Percentiles rank a stretch among this genome's conserved stretches.
These are phyloP conservation scores for Abelmoschus esculentus DNA, from an alignment of 345 rosid genomes.

Conservation along the genomic window DNA sequence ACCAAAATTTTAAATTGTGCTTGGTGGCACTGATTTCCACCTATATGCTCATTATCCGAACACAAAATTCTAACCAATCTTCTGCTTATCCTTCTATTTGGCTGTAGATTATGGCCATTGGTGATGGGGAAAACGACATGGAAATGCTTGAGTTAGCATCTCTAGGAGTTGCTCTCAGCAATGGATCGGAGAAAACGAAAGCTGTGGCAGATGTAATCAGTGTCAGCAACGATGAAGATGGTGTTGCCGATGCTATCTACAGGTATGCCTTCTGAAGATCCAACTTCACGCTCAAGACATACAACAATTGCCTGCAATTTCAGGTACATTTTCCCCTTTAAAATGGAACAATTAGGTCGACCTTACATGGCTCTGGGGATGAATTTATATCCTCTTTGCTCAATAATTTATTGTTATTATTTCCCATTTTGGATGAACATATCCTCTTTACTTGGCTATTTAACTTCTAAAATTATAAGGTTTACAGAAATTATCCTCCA, in stretches of 20 bases:
- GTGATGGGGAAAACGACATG: constrained; percentile 87
- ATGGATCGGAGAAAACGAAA: constrained; percentile 80
- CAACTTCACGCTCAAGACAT: neutral
- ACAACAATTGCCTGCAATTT: neutral
- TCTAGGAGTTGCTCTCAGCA: constrained; percentile 75
- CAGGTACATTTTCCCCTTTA: neutral
- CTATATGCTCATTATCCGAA: no score
- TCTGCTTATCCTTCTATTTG: neutral
- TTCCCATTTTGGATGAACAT: neutral
- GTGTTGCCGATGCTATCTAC: constrained; percentile 87
- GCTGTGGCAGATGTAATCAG: constrained; percentile 72
- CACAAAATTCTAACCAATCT: neutral
- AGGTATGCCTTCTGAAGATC: constrained; percentile 58
- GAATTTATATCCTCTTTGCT: neutral
- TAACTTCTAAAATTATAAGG: no score
- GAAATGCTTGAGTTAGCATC: constrained; percentile 93
- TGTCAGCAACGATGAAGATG: constrained; percentile 77
- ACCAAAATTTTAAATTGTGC: neutral
- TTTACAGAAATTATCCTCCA: no score
- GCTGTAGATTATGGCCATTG: constrained; percentile 79
- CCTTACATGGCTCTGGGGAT: neutral
- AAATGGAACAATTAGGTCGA: neutral
- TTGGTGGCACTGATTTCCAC: neutral
- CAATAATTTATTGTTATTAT: neutral
- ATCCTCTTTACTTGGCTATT: no score